A percentile compares a stretch with the other conserved stretches of the same genome.
Evolutionary conservation across 2,329 filamentous ascomycete species (phyloP).

Genomic region (Fusarium proliferatum): DNA sequence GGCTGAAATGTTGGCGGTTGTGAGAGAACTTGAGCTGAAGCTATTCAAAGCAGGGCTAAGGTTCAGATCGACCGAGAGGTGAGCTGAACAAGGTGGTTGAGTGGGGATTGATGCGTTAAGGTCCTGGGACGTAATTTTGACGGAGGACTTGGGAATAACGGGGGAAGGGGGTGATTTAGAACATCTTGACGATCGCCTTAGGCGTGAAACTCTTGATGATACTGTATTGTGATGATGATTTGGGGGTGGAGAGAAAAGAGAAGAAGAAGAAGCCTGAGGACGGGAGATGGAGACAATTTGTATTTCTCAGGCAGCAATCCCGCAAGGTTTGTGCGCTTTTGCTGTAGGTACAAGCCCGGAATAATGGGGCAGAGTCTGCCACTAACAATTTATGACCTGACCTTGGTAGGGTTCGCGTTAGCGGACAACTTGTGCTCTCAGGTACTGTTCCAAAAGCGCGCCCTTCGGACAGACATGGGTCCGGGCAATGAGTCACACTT

Average conservation of each 20-base stretch:
- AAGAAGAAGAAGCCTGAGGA: slow-evolving; percentile 44
- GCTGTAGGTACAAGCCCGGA: slow-evolving; percentile 25
- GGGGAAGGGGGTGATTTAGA: slow-evolving; percentile 62
- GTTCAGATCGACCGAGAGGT: slow-evolving; percentile 76
- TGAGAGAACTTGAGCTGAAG: slow-evolving; percentile 68
- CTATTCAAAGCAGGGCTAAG: slow-evolving; percentile 68
- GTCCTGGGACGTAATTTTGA: slow-evolving; percentile 65
- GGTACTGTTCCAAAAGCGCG: slow-evolving; percentile 36
- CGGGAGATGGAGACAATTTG: slow-evolving; percentile 52
- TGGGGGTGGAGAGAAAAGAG: slow-evolving; percentile 52
- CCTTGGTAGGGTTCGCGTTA: slow-evolving; percentile 6
- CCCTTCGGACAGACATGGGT: slow-evolving; percentile 45
- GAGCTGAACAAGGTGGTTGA: slow-evolving; percentile 58
- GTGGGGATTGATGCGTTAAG: slow-evolving; percentile 57
- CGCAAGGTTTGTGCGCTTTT: slow-evolving; percentile 35
- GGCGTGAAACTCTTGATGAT: slow-evolving; percentile 47
- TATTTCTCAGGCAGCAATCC: slow-evolving; percentile 61
- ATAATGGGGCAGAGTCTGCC: slow-evolving; percentile 34
- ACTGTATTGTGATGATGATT: slow-evolving; percentile 46
- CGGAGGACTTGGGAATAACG: slow-evolving; percentile 53
- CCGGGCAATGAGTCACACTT: slow-evolving; percentile 52
- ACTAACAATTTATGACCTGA: slow-evolving; percentile 20
- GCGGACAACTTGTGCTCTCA: slow-evolving; percentile 4
- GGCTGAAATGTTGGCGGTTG: slow-evolving; percentile 69
- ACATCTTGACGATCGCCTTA: slow-evolving; percentile 65